A percentile compares a stretch with the other conserved stretches of the same genome.
Evolutionary conservation across 371 early-diverging fungal species (phyloP).

Genomic region (Dichotomocladium elegans): DNA sequence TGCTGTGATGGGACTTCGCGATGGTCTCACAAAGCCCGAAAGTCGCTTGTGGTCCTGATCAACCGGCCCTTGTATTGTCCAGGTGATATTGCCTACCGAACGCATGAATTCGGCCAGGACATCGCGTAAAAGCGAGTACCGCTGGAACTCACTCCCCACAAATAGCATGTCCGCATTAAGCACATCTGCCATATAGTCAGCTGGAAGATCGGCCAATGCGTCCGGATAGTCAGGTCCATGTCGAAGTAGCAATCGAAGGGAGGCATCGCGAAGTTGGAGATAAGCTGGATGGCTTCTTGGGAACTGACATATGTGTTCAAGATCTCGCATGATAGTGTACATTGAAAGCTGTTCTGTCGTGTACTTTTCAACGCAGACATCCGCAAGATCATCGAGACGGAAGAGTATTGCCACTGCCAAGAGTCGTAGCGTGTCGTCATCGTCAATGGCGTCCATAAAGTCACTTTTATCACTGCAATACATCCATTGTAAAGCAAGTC

Average conservation of each 20-base stretch:
- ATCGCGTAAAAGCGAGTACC: conserved; percentile 30
- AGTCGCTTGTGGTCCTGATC: conserved; percentile 37
- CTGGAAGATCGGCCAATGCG: conserved; percentile 29
- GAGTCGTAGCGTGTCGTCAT: conserved; percentile 32
- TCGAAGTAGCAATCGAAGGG: conserved; percentile 32
- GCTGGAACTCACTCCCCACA: conserved; percentile 34
- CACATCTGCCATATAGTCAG: conserved; percentile 46
- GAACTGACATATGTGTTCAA: conserved; percentile 42
- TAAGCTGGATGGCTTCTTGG: conserved; percentile 31
- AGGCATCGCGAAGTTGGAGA: conserved; percentile 35
- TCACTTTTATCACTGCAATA: conserved; percentile 21
- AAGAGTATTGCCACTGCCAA: conserved; percentile 34
- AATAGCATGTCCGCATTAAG: conserved; percentile 40
- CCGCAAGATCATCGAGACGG: conserved; percentile 32
- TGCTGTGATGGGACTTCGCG: conserved; percentile 1
- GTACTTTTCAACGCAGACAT: conserved; percentile 33
- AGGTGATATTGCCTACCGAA: conserved; percentile 40
- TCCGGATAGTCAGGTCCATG: conserved; percentile 33
- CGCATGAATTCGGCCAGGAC: conserved; percentile 37
- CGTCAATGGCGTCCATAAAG: conserved; percentile 16
- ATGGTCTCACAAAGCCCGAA: conserved; percentile 30
- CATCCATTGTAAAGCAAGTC: conserved; percentile 42
- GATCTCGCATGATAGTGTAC: conserved; percentile 33
- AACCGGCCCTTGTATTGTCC: conserved; percentile 34
- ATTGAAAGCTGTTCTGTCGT: conserved; percentile 29